Evolutionary conservation across 441 rosid species (phyloP).

Genomic region (Euphorbia schlechtendalii): DNA sequence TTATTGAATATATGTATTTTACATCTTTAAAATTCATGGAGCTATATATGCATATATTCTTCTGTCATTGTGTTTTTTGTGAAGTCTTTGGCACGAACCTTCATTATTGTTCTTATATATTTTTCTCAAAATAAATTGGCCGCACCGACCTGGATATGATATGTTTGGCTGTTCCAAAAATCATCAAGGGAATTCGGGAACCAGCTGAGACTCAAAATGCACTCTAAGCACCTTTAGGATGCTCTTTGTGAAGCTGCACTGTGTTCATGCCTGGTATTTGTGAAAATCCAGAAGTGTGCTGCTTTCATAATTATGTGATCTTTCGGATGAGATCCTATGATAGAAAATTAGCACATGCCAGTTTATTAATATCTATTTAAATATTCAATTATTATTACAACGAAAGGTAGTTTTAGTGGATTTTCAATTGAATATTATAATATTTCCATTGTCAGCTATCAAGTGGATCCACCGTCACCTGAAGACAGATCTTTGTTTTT

Average conservation of each 20-base stretch:
- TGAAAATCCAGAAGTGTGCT: background rate
- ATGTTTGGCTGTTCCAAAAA: background rate
- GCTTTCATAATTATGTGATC: background rate
- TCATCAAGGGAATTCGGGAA: background rate
- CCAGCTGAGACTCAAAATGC: slow-evolving; percentile 2
- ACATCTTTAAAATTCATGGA: background rate
- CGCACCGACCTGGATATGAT: background rate
- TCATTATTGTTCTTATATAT: background rate
- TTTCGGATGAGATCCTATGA: background rate
- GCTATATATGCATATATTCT: background rate
- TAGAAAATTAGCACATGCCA: background rate
- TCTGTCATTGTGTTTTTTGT: background rate
- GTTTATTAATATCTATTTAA: background rate
- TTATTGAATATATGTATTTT: background rate
- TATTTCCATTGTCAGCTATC: slow-evolving; percentile 55
- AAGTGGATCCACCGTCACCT: slow-evolving; percentile 63
- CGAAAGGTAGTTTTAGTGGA: too few species aligned
- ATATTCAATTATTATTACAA: background rate
- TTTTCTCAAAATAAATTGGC: background rate
- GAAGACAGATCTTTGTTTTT: slow-evolving; percentile 81
- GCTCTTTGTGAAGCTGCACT: slow-evolving; percentile 7
- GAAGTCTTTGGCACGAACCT: background rate
- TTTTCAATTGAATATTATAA: slow-evolving; percentile 15
- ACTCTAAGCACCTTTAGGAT: background rate
- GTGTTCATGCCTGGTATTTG: background rate